Evolutionary conservation across 495 filamentous ascomycete species (phyloP).

Genomic region (Aspergillus wentii): DNA sequence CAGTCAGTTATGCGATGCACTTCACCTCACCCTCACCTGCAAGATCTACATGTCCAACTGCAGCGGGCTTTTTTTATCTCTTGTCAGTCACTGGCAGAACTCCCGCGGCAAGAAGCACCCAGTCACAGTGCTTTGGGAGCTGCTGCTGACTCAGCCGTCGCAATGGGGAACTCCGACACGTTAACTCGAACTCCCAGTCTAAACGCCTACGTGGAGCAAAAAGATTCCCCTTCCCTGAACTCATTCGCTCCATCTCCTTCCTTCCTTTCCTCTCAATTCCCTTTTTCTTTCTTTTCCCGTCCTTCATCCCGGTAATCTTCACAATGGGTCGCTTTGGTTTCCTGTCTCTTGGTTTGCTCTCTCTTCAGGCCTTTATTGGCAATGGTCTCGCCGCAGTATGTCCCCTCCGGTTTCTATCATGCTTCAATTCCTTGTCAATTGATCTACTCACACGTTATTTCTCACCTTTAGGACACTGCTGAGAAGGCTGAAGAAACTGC

Average conservation of each 20-base stretch:
- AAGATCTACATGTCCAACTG: too few relatives aligned
- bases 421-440: slow-evolving; percentile 16
- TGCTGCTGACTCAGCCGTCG: slow-evolving; percentile 10
- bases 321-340: slow-evolving; percentile 71
- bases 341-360: slow-evolving; percentile 64
- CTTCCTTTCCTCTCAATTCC: slow-evolving; percentile 14
- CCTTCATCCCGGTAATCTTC: slow-evolving; percentile 20
- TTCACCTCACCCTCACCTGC: too few relatives aligned
- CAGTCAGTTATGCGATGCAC: too few relatives aligned
- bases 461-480: slow-evolving; percentile 29
- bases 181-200: too few relatives aligned
- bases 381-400: slow-evolving; percentile 59
- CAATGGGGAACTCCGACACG: slow-evolving; percentile 8
- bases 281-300: slow-evolving; percentile 13
- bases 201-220: slow-evolving; percentile 24
- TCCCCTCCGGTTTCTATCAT: slow-evolving; percentile 15
- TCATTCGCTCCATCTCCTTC: slow-evolving; percentile 1
- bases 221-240: slow-evolving; percentile 2
- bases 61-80: too few relatives aligned
- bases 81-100: too few relatives aligned
- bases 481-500: slow-evolving; percentile 44
- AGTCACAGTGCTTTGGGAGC: too few relatives aligned
- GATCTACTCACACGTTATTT: slow-evolving; percentile 14
- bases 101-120: slow-evolving; percentile 13
- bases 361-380: slow-evolving; percentile 61